phyloP scores from a whole-genome alignment of 2,329 filamentous ascomycete genomes.

The Fusarium stilboides region DNA sequence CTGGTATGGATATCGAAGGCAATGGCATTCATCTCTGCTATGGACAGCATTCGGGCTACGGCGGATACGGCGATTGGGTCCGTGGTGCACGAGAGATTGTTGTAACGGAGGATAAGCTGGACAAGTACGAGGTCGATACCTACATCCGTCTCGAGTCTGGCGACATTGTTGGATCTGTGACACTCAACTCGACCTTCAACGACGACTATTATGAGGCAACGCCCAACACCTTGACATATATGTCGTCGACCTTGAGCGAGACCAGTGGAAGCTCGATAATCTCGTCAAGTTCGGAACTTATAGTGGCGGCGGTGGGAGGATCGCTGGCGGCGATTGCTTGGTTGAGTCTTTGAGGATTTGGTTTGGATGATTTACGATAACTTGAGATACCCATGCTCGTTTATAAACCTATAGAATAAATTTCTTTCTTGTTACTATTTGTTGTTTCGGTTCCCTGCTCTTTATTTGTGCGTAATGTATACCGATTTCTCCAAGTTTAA shows the following conservation, averaged over 20 bases:
- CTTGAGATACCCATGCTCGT: conserved; percentile 24
- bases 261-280: background rate
- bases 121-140: conserved; percentile 64
- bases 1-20: conserved; percentile 55
- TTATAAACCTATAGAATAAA: background rate
- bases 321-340: conserved; percentile 19
- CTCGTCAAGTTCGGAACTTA: background rate
- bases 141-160: conserved; percentile 75
- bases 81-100: conserved; percentile 72
- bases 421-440: background rate
- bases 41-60: conserved; percentile 78
- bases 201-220: conserved; percentile 66
- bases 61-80: conserved; percentile 76
- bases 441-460: too few species aligned
- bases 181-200: conserved; percentile 73
- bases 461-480: too few species aligned
- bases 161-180: conserved; percentile 64
- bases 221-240: conserved; percentile 55
- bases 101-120: conserved; percentile 61
- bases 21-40: conserved; percentile 69
- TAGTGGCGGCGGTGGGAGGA: conserved; percentile 4
- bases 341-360: conserved; percentile 14
- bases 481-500: too few species aligned
- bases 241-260: conserved; percentile 5
- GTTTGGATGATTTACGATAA: conserved; percentile 23